phyloP scores from a whole-genome alignment of 1,284 basidiomycete genomes.

The Sutorius eximius region DNA sequence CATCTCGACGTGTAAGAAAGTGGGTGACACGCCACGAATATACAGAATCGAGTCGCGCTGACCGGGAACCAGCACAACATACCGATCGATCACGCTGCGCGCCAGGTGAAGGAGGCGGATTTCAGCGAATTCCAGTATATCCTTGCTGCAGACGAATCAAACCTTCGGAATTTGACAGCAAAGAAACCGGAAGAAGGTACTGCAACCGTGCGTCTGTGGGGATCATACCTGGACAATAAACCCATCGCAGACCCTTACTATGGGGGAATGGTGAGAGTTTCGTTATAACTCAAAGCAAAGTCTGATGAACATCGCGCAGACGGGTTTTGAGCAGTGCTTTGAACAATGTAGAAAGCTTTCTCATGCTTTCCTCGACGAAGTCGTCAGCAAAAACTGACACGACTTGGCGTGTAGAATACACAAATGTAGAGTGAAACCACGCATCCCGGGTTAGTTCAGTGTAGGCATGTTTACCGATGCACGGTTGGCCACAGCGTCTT shows the following conservation, averaged over 20 bases:
- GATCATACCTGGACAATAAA: conserved; percentile 66
- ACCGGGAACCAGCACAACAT: conserved; percentile 49
- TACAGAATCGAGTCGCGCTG: not conserved
- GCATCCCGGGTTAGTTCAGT: conserved; percentile 16
- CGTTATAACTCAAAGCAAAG: not conserved
- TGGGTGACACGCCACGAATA: conserved; percentile 18
- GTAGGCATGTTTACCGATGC: conserved; percentile 86
- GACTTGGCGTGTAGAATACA: conserved; percentile 12
- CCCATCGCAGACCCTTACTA: conserved; percentile 76
- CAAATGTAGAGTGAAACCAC: too few relatives aligned
- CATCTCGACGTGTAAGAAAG: conserved; percentile 61
- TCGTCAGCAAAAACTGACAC: conserved; percentile 39
- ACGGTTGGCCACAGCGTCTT: conserved; percentile 75
- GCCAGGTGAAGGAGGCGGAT: conserved; percentile 57
- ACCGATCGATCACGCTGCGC: conserved; percentile 59
- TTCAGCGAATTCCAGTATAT: conserved; percentile 69
- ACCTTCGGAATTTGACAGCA: conserved; percentile 56
- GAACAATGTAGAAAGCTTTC: conserved; percentile 66
- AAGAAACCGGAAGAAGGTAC: conserved; percentile 54
- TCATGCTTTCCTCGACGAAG: conserved; percentile 70
- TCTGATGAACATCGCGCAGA: conserved; percentile 26
- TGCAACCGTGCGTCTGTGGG: conserved; percentile 67
- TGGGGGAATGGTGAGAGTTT: conserved; percentile 53
- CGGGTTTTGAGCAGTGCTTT: conserved; percentile 58
- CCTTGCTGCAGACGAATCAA: conserved; percentile 67